Conservation (phyloP, 805 yeast genomes). For the Candida gorgasii region DNA sequence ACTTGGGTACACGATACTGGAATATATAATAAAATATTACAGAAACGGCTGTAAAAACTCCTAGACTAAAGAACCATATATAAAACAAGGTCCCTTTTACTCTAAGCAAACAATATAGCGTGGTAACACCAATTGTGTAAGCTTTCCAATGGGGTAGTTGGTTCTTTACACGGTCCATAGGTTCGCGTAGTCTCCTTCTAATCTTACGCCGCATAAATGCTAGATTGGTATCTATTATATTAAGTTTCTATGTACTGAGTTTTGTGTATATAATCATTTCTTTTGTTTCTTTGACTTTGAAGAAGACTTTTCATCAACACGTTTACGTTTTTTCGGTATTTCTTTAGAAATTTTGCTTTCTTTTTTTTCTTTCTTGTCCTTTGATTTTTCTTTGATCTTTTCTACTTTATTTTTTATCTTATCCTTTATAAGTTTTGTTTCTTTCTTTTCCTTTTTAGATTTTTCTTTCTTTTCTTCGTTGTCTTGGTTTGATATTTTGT, state of each 20-base stretch:
- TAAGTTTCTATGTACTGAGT: background rate
- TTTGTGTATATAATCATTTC: background rate
- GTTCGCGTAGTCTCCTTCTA: no score
- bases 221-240: no score
- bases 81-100: background rate
- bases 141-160: background rate
- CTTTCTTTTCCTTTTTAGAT: conserved; percentile 7
- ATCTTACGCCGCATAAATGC: no score
- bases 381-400: conserved; percentile 12
- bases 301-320: background rate
- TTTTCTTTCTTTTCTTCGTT: conserved; percentile 13
- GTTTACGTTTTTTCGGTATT: conserved; percentile 1
- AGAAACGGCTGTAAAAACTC: background rate
- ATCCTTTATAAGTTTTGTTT: conserved; percentile 13
- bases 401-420: conserved; percentile 21
- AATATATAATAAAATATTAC: conserved; percentile 8
- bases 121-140: background rate
- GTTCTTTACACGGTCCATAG: background rate
- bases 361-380: conserved; percentile 21
- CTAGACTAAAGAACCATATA: conserved; percentile 4
- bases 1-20: conserved; percentile 5
- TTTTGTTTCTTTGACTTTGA: background rate
- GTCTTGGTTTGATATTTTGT: conserved; percentile 15
- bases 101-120: background rate
- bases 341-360: conserved; percentile 4